Conservation (phyloP, 352 stramenopile genomes). For the Globisporangium spiculum region DNA sequence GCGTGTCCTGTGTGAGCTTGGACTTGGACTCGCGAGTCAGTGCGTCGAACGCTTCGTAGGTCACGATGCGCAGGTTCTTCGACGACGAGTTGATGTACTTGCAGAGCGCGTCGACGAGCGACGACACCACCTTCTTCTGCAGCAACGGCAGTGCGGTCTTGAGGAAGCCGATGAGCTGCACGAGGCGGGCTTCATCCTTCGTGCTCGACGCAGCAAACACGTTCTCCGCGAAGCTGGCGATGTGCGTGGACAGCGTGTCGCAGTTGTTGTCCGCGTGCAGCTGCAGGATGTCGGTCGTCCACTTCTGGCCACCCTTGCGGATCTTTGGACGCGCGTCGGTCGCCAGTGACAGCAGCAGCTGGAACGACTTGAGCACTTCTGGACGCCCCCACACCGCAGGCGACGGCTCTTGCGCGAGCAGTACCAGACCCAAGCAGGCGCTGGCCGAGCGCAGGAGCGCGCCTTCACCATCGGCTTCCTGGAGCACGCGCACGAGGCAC, state of each 20-base stretch:
- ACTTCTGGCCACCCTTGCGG: constrained; percentile 76
- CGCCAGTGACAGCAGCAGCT: constrained; percentile 71
- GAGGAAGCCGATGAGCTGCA: constrained; percentile 80
- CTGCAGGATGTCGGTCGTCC: constrained; percentile 69
- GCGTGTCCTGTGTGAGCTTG: constrained; percentile 62
- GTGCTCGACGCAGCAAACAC: constrained; percentile 58
- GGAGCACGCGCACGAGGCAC: constrained; percentile 61
- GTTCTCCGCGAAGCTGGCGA: constrained; percentile 84
- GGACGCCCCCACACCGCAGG: constrained; percentile 56
- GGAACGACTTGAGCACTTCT: constrained; percentile 73
- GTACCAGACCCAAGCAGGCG: constrained; percentile 53
- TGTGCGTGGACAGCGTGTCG: constrained; percentile 82
- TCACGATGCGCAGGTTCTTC: constrained; percentile 77
- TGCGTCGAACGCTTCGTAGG: constrained; percentile 68
- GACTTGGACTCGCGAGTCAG: constrained; percentile 49
- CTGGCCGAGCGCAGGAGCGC: constrained; percentile 62
- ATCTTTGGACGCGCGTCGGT: constrained; percentile 83
- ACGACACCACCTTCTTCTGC: constrained; percentile 78
- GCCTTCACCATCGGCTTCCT: constrained; percentile 62
- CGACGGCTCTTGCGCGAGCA: constrained; percentile 76
- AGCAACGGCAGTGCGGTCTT: constrained; percentile 74
- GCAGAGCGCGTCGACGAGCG: constrained; percentile 64
- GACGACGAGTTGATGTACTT: constrained; percentile 75
- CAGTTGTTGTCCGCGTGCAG: constrained; percentile 66
- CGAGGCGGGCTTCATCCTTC: constrained; percentile 72